Conservation (phyloP, 2,329 filamentous ascomycete species). For the Ceratocystis destructans region DNA sequence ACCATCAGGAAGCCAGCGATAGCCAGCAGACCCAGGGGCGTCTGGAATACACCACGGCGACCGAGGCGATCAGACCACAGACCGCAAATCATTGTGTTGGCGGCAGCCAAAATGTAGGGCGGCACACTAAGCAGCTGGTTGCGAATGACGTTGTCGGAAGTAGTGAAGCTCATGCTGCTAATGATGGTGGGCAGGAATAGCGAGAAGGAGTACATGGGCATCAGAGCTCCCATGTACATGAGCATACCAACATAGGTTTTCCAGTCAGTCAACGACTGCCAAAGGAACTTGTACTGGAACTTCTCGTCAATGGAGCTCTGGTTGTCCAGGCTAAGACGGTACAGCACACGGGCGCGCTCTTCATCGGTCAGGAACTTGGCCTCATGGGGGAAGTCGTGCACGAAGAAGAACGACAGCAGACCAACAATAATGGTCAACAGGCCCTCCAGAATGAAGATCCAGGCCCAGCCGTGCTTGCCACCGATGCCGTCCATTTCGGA, state of each 20-base stretch:
- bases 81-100: conserved; percentile 32
- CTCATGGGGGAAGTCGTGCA: conserved; percentile 69
- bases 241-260: conserved; percentile 66
- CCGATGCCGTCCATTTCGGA: conserved; percentile 53
- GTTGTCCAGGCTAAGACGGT: conserved; percentile 54
- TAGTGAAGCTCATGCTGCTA: conserved; percentile 33
- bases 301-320: conserved; percentile 65
- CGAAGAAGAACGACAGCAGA: conserved; percentile 57
- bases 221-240: conserved; percentile 65
- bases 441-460: conserved; percentile 59
- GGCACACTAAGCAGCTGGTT: conserved; percentile 37
- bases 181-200: conserved; percentile 74
- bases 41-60: conserved; percentile 68
- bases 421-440: conserved; percentile 56
- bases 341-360: conserved; percentile 59
- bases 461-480: conserved; percentile 44
- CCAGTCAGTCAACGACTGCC: conserved; percentile 62
- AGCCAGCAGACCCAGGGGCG: conserved; percentile 53
- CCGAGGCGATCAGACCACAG: conserved; percentile 63
- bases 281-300: conserved; percentile 60
- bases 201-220: conserved; percentile 60
- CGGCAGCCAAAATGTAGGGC: conserved; percentile 29
- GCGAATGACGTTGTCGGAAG: conserved; percentile 25
- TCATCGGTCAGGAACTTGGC: conserved; percentile 56
- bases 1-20: conserved; percentile 53